These are phyloP conservation scores for Croton setiger DNA, from an alignment of 441 rosid species.

Conservation along the genomic window DNA sequence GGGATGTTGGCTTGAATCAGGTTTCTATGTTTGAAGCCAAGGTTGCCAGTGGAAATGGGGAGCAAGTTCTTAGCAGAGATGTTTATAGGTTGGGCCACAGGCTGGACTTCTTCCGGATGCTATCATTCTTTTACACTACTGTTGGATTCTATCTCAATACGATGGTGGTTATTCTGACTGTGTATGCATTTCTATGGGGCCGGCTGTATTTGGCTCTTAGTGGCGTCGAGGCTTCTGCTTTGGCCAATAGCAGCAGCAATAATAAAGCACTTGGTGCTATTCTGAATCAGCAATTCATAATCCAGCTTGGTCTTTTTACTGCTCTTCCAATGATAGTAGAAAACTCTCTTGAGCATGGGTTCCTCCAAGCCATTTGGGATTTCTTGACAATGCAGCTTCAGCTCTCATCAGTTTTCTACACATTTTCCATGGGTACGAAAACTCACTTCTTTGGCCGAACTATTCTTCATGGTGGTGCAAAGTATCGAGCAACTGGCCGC, in stretches of 20 bases:
- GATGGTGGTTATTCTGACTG: slow-evolving; percentile 72
- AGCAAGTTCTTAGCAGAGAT: slow-evolving; percentile 85
- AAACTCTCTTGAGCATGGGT: slow-evolving; percentile 89
- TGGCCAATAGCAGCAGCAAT: slow-evolving; percentile 37
- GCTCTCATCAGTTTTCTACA: slow-evolving; percentile 85
- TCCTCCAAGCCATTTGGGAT: slow-evolving; percentile 82
- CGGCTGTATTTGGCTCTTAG: slow-evolving; percentile 83
- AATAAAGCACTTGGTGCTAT: slow-evolving; percentile 72
- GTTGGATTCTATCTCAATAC: slow-evolving; percentile 81
- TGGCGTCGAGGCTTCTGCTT: slow-evolving; percentile 64
- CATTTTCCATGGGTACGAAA: slow-evolving; percentile 95
- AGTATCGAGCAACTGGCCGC: slow-evolving; percentile 88
- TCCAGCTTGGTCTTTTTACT: slow-evolving; percentile 89
- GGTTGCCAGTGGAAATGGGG: slow-evolving; percentile 87
- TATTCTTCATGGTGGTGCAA: slow-evolving; percentile 92
- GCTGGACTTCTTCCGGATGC: slow-evolving; percentile 90
- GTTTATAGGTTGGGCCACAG: slow-evolving; percentile 86
- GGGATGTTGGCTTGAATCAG: slow-evolving; percentile 90
- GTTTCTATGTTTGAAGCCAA: slow-evolving; percentile 90
- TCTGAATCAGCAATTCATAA: slow-evolving; percentile 80
- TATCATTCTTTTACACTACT: slow-evolving; percentile 81
- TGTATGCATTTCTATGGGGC: slow-evolving; percentile 80
- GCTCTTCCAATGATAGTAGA: slow-evolving; percentile 92
- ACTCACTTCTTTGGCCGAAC: slow-evolving; percentile 91
- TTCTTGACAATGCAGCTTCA: slow-evolving; percentile 86